Evolutionary conservation across 495 filamentous ascomycete species (phyloP), one percentile per base, ranked within the genome.

Genomic region (Xylaria flabelliformis): DNA sequence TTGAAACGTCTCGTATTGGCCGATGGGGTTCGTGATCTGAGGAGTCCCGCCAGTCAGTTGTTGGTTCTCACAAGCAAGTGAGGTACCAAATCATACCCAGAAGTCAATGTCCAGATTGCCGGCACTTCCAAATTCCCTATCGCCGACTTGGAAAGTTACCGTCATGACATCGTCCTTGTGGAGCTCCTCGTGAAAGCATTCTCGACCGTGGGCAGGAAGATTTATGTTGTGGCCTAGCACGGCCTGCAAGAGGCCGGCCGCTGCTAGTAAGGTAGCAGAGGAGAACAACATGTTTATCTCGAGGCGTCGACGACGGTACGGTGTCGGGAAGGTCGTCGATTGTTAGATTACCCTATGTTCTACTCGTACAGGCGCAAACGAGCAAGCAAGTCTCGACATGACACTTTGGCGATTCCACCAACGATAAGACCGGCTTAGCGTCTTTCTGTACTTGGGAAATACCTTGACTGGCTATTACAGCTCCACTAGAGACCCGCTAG

Each of bases 111-210:
- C 96, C 21, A 99, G 85, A 78, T 98, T 98, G 15, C 96, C 95
- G 51, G 94, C 94, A 19, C 93, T 91, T 39, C 95, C 96, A 81
- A 98, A 98, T 77, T 99, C 96, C 69, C 97, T 84, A 80, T 99
- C 96, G 74, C 97, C 96, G 71, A 98, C 95, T 85, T 98, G 96
- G 86, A 97, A 99, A 19, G 94, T 96, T 41, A 99, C 95, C 12
- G 94, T 98, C 96, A 99, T 99, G 82, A 91, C 91, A 84, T 99
- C 96, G 82, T 97, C 96, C 75, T 87, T 89, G 84, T 97, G 94
- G 53, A 99, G 90, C 62, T 84, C 81, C 85, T 99, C 96, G 88
- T 97, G 94, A 88, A 98, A 99, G 86, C 96, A 99, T 85, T 99
- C 96, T 79, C 94, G 88, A 72, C 92, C 90, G 82, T 98, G 94